Conservation (phyloP, 805 yeast genomes). For the Candida sanyiensis region DNA sequence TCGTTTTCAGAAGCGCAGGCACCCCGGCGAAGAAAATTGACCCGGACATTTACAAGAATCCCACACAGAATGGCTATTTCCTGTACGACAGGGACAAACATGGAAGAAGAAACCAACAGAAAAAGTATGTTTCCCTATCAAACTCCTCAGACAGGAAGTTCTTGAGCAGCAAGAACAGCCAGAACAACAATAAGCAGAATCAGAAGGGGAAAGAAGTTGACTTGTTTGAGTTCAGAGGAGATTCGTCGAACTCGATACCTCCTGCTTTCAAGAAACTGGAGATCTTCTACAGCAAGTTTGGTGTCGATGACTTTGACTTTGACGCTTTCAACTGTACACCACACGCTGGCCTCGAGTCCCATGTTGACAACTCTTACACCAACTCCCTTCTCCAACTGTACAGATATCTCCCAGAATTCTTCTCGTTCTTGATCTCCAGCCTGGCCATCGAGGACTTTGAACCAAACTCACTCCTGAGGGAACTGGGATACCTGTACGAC, state of each 20-base stretch:
- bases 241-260: slow-evolving; percentile 44
- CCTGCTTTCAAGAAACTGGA: slow-evolving; percentile 70
- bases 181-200: slow-evolving; percentile 12
- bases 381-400: slow-evolving; percentile 78
- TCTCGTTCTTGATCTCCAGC: slow-evolving; percentile 53
- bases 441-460: slow-evolving; percentile 48
- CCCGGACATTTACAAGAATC: slow-evolving; percentile 34
- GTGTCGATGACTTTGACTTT: slow-evolving; percentile 92
- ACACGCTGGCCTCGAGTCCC: slow-evolving; percentile 85
- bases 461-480: slow-evolving; percentile 56
- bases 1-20: slow-evolving; percentile 56
- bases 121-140: slow-evolving; percentile 37
- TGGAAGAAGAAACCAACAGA: slow-evolving; percentile 49
- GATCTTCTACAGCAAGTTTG: slow-evolving; percentile 81
- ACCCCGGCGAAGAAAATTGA: slow-evolving; percentile 53
- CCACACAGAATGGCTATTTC: slow-evolving; percentile 33
- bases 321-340: slow-evolving; percentile 69
- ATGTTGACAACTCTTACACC: slow-evolving; percentile 69
- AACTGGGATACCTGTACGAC: slow-evolving; percentile 84
- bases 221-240: slow-evolving; percentile 29
- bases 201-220: slow-evolving; percentile 19
- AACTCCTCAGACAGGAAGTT: slow-evolving; percentile 39
- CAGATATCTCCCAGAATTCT: slow-evolving; percentile 69
- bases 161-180: slow-evolving; percentile 45
- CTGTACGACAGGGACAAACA: slow-evolving; percentile 50